Base-by-base conservation (phyloP, 1,284 basidiomycete genomes). In the Moesziomyces sp. region DNA sequence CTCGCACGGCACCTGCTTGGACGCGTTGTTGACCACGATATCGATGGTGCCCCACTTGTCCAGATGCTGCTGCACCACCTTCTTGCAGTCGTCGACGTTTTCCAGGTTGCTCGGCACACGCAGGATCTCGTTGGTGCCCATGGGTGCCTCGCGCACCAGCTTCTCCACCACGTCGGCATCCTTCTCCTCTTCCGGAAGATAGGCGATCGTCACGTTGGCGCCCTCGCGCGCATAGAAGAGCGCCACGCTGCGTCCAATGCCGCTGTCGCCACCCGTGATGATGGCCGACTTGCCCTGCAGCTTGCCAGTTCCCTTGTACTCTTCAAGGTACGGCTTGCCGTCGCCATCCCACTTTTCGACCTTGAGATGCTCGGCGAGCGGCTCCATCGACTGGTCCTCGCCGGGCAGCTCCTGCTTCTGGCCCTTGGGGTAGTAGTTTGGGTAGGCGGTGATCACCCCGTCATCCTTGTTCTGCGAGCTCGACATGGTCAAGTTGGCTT, bases 161-260 rank as follows among this genome's bases (percentile, higher is more conserved):
- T 63, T 48, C 48, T 71, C 71, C n/a, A 78, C 70, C 19, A 40
- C 45, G 7, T 75, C 52, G 19, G 71, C 78, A 82, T 91, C 90
- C 61, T 87, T 84, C 72, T 88, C 85, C 83, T 91, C 90, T 72
- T 88, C 86, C 5, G 88, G 87, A 2, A 91, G 86, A 81, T 90
- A 88, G n/a, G 87, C 86, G 64, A 91, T 88, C 0, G 89, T 89
- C n/a, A 91, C 86, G 52, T 89, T 88, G 16, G 88, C 87, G 2
- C 90, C 90, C 79, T 91, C 89, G 18, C 89, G 86, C 1, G 89
- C 89, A 72, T 89, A 89, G 81, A 89, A 86, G 61, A 89, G 86
- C 10, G 89, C 89, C 1, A 88, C 88, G 0, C 88, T 82, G 26
- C 89, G 86, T 9, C 90, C 90, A 53, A 90, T 90, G n/a, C 89